Evolutionary conservation across 345 rosid species (phyloP).

Genomic region (Syzygium aqueum): DNA sequence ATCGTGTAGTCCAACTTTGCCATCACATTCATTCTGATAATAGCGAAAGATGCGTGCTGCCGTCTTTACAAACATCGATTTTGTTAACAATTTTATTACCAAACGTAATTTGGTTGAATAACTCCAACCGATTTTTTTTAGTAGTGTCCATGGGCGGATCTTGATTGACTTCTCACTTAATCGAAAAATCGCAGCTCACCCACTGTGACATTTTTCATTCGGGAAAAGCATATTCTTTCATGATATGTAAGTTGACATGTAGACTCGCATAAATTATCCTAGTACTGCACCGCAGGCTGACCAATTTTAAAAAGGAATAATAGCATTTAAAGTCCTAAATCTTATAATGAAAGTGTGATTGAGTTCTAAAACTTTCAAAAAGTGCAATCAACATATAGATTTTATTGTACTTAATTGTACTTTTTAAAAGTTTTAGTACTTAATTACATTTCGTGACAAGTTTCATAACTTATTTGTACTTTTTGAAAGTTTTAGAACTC

Average conservation of each 20-base stretch:
- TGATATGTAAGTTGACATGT: accelerated
- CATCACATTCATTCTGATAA: accelerated
- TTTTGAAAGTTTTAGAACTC: no score
- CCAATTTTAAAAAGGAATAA: not conserved
- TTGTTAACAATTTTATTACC: not conserved
- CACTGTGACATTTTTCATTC: not conserved
- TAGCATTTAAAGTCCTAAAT: no score
- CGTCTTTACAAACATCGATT: not conserved
- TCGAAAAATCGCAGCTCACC: accelerated
- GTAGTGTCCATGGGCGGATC: no score
- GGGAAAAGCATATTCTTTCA: accelerated
- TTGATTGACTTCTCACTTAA: no score
- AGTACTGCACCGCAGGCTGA: accelerated
- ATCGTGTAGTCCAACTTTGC: not conserved
- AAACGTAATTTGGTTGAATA: accelerated
- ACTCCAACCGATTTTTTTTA: accelerated
- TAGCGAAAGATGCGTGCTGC: accelerated
- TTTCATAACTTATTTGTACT: no score
- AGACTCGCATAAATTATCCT: not conserved
- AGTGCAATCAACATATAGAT: no score
- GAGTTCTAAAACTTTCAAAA: no score
- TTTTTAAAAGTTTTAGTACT: no score
- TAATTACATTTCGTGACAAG: no score
- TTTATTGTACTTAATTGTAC: no score
- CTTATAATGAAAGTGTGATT: no score